Percentiles rank a stretch among this genome's conserved stretches.
phyloP scores from a whole-genome alignment of 331 rosid genomes.

The Malus hybrid region DNA sequence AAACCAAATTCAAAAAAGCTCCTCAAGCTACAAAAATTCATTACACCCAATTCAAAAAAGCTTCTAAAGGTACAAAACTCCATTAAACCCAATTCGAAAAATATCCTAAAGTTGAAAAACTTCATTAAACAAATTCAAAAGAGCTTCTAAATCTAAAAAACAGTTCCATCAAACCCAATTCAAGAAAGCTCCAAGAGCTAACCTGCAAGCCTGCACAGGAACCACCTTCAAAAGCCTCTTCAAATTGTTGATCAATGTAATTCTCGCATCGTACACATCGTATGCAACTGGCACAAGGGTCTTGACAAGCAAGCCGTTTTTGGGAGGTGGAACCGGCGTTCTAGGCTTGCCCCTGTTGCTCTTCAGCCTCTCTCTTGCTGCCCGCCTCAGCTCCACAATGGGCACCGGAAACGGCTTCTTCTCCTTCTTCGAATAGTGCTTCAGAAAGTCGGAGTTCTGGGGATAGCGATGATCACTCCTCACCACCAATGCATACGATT shows the following conservation, averaged over 20 bases:
- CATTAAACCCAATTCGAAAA: too few relatives aligned
- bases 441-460: conserved; percentile 81
- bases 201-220: conserved; percentile 90
- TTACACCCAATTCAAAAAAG: too few relatives aligned
- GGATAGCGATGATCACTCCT: conserved; percentile 63
- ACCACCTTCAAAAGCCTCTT: conserved; percentile 81
- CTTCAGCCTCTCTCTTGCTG: conserved; percentile 90
- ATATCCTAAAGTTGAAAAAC: too few relatives aligned
- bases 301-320: conserved; percentile 75
- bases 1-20: too few relatives aligned
- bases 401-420: conserved; percentile 84
- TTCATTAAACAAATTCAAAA: too few relatives aligned
- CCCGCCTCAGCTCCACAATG: conserved; percentile 75
- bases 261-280: conserved; percentile 77
- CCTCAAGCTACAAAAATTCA: too few relatives aligned
- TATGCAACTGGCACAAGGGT: conserved; percentile 64
- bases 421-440: conserved; percentile 64
- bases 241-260: conserved; percentile 75
- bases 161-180: neutral
- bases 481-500: conserved; percentile 20
- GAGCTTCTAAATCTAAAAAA: too few relatives aligned
- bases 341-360: conserved; percentile 57
- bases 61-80: too few relatives aligned
- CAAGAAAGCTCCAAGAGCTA: neutral
- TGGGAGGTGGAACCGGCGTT: conserved; percentile 63